Base-by-base conservation (phyloP, 2,329 filamentous ascomycete genomes). In the Pyrenophora teres region DNA sequence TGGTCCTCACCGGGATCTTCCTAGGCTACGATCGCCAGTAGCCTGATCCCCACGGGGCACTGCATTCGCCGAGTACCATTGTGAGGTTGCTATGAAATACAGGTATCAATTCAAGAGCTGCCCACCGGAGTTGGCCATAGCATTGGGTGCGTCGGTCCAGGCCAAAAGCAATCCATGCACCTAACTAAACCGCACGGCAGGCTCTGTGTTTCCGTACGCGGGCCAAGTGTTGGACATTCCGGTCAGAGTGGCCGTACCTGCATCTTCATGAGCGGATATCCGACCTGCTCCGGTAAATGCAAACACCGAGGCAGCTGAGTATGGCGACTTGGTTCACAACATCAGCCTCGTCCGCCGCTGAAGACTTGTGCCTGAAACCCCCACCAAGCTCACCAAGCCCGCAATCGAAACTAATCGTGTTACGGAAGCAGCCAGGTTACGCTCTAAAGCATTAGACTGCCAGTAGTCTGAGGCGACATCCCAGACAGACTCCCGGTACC, bases 401-500 rank as follows among this genome's bases (percentile, higher is more conserved):
- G 16, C 45, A 30, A 12, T 40, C 46, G 46, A 45, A 53, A 50
- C 46, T 16, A 44, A 43, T n/a, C 18, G 16, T 19, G 50, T 45
- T 32, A 39, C 46, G 47, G 23, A 50, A 30, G 27, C 33, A 18
- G 25, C 23, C 39, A 37, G 35, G 43, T 33, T 43, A 37, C 10
- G 16, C 45, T 10, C 19, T 23, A 46, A 37, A 39, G 44, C 45
- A 40, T 49, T 50, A 53, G 46, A 37, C 33, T 23, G 32, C 40
- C 38, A 38, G 37, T 47, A 48, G 44, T 27, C 37, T 50, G 37
- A 35, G 32, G 53, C 57, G 37, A 12, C 54, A 45, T 45, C 55
- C 52, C 50, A 57, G 48, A 56, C 60, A 41, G 35, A 32, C 33
- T 51, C 52, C 52, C 48, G 40, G 43, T 61, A 63, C 65, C 65